Percentiles rank a stretch among this genome's conserved stretches.
Conservation (phyloP, 805 yeast genomes). For the Nakazawaea sp. region DNA sequence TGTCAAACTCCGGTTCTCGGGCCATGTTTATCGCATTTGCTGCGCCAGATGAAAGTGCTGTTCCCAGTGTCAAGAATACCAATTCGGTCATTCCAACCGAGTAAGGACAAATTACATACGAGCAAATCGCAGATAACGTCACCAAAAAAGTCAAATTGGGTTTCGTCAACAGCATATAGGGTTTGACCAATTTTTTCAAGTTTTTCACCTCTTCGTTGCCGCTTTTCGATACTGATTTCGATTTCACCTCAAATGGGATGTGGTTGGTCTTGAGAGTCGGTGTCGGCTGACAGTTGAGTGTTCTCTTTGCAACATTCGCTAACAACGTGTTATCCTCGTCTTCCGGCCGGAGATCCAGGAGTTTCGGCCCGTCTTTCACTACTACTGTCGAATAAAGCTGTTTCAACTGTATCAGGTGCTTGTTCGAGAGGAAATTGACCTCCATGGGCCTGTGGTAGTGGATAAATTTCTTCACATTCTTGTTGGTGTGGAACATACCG, state of each 20-base stretch:
- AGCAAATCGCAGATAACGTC: slow-evolving; percentile 85
- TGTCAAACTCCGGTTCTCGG: slow-evolving; percentile 86
- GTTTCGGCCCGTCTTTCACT: too few relatives aligned
- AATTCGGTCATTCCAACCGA: slow-evolving; percentile 70
- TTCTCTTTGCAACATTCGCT: slow-evolving; percentile 34
- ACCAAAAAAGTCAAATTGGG: slow-evolving; percentile 85
- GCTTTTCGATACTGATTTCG: slow-evolving; percentile 24
- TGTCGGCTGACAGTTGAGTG: slow-evolving; percentile 36
- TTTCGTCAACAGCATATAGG: slow-evolving; percentile 79
- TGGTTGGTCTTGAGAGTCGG: slow-evolving; percentile 15
- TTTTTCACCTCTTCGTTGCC: slow-evolving; percentile 19
- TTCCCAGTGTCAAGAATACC: slow-evolving; percentile 72
- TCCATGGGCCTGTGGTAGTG: slow-evolving; percentile 3
- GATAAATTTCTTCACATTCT: neutral
- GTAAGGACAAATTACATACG: slow-evolving; percentile 87
- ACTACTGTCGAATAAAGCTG: slow-evolving; percentile 7
- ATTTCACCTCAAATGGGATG: slow-evolving; percentile 54
- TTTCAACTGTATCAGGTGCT: slow-evolving; percentile 1
- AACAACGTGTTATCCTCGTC: slow-evolving; percentile 16
- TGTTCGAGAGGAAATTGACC: slow-evolving; percentile 6
- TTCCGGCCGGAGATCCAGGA: too few relatives aligned
- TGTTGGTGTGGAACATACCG: slow-evolving; percentile 1
- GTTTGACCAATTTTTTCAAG: slow-evolving; percentile 37
- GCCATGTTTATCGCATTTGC: slow-evolving; percentile 98
- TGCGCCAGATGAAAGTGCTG: slow-evolving; percentile 82